A percentile compares a stretch with the other conserved stretches of the same genome.
phyloP scores from a whole-genome alignment of 352 stramenopile genomes.

The Globisporangium sylvaticum region DNA sequence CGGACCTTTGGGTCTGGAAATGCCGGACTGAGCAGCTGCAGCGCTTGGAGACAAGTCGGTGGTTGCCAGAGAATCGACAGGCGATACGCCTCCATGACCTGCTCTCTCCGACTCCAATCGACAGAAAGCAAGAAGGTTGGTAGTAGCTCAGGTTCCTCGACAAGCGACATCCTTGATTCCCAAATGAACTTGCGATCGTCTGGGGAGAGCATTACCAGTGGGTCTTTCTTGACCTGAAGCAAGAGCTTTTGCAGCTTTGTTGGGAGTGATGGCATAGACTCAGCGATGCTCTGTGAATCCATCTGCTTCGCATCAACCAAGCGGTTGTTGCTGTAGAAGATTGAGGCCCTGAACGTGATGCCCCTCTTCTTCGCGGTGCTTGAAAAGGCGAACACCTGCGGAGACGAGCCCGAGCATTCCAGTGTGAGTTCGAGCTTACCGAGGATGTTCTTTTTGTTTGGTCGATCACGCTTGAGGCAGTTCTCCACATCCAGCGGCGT shows the following conservation, averaged over 20 bases:
- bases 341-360: constrained; percentile 66
- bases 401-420: constrained; percentile 35
- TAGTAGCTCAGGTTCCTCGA: constrained; percentile 67
- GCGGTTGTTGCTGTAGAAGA: constrained; percentile 40
- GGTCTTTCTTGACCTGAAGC: constrained; percentile 52
- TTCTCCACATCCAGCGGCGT: constrained; percentile 77
- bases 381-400: constrained; percentile 57
- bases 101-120: constrained; percentile 71
- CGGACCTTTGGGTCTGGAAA: constrained; percentile 91
- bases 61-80: constrained; percentile 75
- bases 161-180: constrained; percentile 52
- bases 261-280: constrained; percentile 28
- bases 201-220: constrained; percentile 49
- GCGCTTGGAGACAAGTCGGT: constrained; percentile 76
- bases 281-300: neutral
- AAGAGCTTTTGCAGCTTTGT: constrained; percentile 43
- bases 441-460: constrained; percentile 29
- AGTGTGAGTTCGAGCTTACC: constrained; percentile 44
- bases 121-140: constrained; percentile 85
- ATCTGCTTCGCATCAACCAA: constrained; percentile 6
- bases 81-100: constrained; percentile 80
- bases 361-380: constrained; percentile 45
- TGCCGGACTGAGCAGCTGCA: constrained; percentile 82
- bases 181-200: constrained; percentile 74
- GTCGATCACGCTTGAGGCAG: constrained; percentile 36